Base-by-base conservation (phyloP, 2,329 filamentous ascomycete genomes). In the Elsinoe batatas region DNA sequence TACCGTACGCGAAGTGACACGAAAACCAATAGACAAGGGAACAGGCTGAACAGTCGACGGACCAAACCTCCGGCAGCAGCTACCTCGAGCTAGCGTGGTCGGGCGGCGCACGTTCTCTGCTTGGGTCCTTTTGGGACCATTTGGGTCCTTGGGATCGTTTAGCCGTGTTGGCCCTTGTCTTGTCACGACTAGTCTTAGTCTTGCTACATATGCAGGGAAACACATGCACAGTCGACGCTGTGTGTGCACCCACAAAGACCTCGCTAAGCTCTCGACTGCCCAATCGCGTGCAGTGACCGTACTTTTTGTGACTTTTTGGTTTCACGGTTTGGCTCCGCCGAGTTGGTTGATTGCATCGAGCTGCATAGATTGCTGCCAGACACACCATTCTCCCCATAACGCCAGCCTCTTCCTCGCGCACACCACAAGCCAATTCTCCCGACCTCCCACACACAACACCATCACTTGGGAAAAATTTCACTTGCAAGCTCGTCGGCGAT, bases 11-110 rank as follows among this genome's bases (percentile, higher is more conserved):
- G 47, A 51, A 32, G 47, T 51, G 47, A 51, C 47, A 51, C 47
- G n/a, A 38, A 38, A 51, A 35, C 44, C 47, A 51, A 51, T 51
- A 51, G 47, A 51, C 47, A 51, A 51, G 47, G 26, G 35, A 38
- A 51, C 47, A 51, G 47, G 47, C 47, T 51, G 47, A 35, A 51
- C 32, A 51, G 26, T 49, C 32, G 44, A 49, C 44, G 44, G 44
- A 49, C 44, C 44, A 49, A 49, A 49, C 44, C 44, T 20, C 32
- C 33, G 47, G 47, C 47, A n/a, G n/a, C 36, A 15, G 33, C 36
- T 36, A 22, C 17, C n/a, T 32, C 33, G 15, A 35, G 47, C 47
- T 51, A 51, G 47, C 47, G 47, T 35, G 18, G 17, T 32, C 32
- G 26, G 40, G 47, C 47, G 47, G 47, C 47, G 47, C 47, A 38